These are phyloP conservation scores for Boletus sp. DNA, from an alignment of 768 basidiomycete genomes.

Conservation along the genomic window DNA sequence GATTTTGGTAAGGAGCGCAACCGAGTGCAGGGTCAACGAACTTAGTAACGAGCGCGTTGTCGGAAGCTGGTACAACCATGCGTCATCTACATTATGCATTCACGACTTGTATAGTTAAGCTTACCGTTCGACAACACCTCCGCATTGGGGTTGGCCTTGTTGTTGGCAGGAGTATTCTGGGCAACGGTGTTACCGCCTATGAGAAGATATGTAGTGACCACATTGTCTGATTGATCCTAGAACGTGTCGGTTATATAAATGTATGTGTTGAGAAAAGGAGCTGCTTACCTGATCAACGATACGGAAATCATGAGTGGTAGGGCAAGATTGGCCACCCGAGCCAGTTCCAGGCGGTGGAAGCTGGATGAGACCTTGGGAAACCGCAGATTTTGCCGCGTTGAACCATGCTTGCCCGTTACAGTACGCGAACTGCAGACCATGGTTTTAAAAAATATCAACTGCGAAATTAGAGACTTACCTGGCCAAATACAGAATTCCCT, in stretches of 20 bases:
- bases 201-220: slow-evolving; percentile 29
- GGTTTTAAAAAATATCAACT: neutral
- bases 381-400: slow-evolving; percentile 18
- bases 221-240: slow-evolving; percentile 30
- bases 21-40: slow-evolving; percentile 28
- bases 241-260: neutral
- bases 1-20: slow-evolving; percentile 25
- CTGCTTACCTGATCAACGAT: slow-evolving; percentile 24
- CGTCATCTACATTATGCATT: neutral
- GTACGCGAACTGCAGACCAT: slow-evolving; percentile 19
- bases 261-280: neutral
- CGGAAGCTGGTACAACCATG: slow-evolving; percentile 17
- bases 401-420: slow-evolving; percentile 29
- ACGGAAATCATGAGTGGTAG: slow-evolving; percentile 28
- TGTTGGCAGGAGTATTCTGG: slow-evolving; percentile 26
- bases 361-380: slow-evolving; percentile 18
- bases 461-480: slow-evolving; percentile 8
- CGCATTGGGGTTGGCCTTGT: slow-evolving; percentile 24
- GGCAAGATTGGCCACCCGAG: slow-evolving; percentile 21
- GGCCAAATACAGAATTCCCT: slow-evolving; percentile 23
- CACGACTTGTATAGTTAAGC: neutral
- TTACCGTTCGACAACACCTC: slow-evolving; percentile 25
- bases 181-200: slow-evolving; percentile 22
- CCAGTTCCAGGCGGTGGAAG: slow-evolving; percentile 22
- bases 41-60: slow-evolving; percentile 25